Evolutionary conservation across 768 basidiomycete genomes (phyloP), one percentile per base, ranked within the genome.

Genomic region (Boletales sp.): DNA sequence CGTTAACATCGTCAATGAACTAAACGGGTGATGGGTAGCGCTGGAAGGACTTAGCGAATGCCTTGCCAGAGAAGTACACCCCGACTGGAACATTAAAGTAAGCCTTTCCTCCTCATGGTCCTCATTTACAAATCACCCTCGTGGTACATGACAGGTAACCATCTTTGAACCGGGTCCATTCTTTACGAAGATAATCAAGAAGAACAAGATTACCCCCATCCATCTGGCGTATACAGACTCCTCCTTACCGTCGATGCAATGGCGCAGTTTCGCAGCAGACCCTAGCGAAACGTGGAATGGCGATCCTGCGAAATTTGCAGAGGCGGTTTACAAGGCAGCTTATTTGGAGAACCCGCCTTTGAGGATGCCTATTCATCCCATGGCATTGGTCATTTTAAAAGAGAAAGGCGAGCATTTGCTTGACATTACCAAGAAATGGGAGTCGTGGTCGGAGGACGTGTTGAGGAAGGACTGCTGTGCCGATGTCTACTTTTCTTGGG

Each of bases 1-100:
- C 21, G 21, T 19, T 21, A 6, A 12, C 9, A 10, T n/a, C 31
- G 4, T 19, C n/a, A 2, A 28, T 6, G 25, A 33, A 33, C 28
- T 41, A 30, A 58, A n/a, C 15, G 13, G 34, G 18, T 25, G 36
- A 28, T 49, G 19, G 11, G 15, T n/a, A 50, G 49, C 46, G 2
- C 50, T 64, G 5, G 59, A 61, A 54, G 53, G 44, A 1, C 37
- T 60, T 0, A 53, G 49, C 13, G 59, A 61, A 28, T 52, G 50
- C 14, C 51, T 57, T 11, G 53, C 52, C 2, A 17, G 28, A 13
- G 61, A 58, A 18, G 43, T 63, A 35, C 10, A 54, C 18, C 62
- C 61, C n/a, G n/a, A 43, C n/a, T 63, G 58, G 61, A 57, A 58
- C 43, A 62, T 63, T 41, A 57, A 60, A 44, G 58, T 56, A 50